Conservation (phyloP, 768 basidiomycete species). For the Xerocomus brunneocitrinus region DNA sequence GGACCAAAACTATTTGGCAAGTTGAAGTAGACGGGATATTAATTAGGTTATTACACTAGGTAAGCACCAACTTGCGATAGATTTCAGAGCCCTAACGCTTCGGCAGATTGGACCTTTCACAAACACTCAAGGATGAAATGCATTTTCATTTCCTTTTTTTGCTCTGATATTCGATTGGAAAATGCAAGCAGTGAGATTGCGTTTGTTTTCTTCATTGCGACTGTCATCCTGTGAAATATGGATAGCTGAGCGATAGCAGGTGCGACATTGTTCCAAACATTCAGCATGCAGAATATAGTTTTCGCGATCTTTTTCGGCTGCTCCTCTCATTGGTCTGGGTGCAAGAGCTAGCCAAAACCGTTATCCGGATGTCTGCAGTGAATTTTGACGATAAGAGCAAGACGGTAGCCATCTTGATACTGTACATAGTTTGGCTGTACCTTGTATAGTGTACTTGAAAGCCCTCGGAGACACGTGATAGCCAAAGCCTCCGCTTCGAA, state of each 20-base stretch:
- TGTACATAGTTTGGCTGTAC: too few relatives aligned
- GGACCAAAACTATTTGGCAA: conserved; percentile 83
- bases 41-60: conserved; percentile 14
- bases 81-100: not conserved
- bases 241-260: not conserved
- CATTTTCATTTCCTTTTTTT: conserved; percentile 2
- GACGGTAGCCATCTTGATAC: too few relatives aligned
- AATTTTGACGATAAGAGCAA: too few relatives aligned
- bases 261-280: not conserved
- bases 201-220: not conserved
- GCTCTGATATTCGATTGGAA: not conserved
- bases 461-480: not conserved
- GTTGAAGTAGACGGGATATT: conserved; percentile 36
- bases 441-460: too few relatives aligned
- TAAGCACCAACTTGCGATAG: not conserved
- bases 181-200: not conserved
- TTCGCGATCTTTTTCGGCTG: too few relatives aligned
- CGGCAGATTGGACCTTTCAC: conserved; percentile 13
- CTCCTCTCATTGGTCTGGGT: too few relatives aligned
- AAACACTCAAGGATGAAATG: conserved; percentile 8
- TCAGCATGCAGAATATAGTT: not conserved
- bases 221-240: not conserved
- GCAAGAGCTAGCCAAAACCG: too few relatives aligned
- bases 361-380: too few relatives aligned
- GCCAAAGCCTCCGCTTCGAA: not conserved